Percentiles rank a stretch among this genome's conserved stretches.
Evolutionary conservation across 352 stramenopile species (phyloP).

Genomic region (Pythium rishiriense): DNA sequence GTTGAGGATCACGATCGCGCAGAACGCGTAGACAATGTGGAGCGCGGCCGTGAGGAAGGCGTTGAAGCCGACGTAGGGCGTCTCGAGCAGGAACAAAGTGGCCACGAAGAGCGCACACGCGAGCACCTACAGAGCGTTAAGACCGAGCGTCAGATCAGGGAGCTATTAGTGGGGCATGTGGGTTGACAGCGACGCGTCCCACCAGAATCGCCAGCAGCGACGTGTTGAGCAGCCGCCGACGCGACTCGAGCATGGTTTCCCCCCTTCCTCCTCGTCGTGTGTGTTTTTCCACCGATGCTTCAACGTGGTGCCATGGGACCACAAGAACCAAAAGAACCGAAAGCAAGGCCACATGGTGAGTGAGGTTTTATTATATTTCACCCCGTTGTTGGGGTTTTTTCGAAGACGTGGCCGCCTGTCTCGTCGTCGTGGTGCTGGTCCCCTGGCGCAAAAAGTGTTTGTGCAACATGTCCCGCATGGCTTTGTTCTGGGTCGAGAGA

Average conservation of each 20-base stretch:
- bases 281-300: slow-evolving; percentile 2
- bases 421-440: slow-evolving; percentile 17
- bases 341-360: slow-evolving; percentile 1
- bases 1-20: slow-evolving; percentile 75
- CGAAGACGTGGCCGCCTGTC: background rate
- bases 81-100: slow-evolving; percentile 75
- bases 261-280: background rate
- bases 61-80: slow-evolving; percentile 67
- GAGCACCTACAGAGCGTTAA: slow-evolving; percentile 37
- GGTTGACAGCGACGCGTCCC: too few species aligned
- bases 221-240: slow-evolving; percentile 70
- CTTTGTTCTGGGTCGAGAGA: background rate
- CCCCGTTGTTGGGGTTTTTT: slow-evolving; percentile 1
- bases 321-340: slow-evolving; percentile 22
- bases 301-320: slow-evolving; percentile 14
- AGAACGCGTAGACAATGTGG: slow-evolving; percentile 73
- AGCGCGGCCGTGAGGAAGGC: slow-evolving; percentile 58
- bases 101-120: slow-evolving; percentile 57
- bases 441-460: slow-evolving; percentile 16
- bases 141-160: background rate
- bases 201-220: slow-evolving; percentile 70
- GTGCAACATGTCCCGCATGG: slow-evolving; percentile 22
- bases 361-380: slow-evolving; percentile 7
- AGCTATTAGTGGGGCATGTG: too few species aligned
- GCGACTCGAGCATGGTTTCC: slow-evolving; percentile 51